Percentiles rank a stretch among this genome's conserved stretches.
Evolutionary conservation across 2,329 filamentous ascomycete species (phyloP).

Genomic region (Nemania sp.): DNA sequence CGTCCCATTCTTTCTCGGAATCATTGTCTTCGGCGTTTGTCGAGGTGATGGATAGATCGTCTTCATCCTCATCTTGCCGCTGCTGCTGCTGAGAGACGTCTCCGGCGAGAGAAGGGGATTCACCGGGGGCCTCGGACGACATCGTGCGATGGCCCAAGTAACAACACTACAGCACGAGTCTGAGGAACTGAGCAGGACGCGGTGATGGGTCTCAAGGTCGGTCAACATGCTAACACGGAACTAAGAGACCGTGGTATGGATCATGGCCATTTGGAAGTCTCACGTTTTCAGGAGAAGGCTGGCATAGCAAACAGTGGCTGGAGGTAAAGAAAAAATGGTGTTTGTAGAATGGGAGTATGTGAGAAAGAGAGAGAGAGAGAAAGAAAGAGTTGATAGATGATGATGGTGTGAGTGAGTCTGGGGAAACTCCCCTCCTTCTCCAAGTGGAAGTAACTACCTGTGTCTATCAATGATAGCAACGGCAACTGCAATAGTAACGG

Average conservation of each 20-base stretch:
- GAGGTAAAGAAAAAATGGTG: too few species aligned
- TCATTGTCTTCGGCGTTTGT: constrained; percentile 47
- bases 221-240: neutral
- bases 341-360: too few species aligned
- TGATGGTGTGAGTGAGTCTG: too few species aligned
- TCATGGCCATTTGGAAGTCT: neutral
- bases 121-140: neutral
- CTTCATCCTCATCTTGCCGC: constrained; percentile 46
- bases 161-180: neutral
- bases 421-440: too few species aligned
- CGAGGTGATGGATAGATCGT: constrained; percentile 61
- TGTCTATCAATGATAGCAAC: too few species aligned
- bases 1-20: constrained; percentile 51
- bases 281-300: neutral
- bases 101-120: constrained; percentile 3
- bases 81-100: neutral
- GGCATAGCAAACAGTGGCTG: too few species aligned
- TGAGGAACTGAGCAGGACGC: neutral
- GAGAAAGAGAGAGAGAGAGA: too few species aligned
- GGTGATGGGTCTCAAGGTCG: neutral
- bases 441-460: too few species aligned
- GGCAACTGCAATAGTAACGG: too few species aligned
- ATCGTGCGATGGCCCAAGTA: constrained; percentile 10
- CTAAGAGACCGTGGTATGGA: neutral
- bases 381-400: too few species aligned